Evolutionary conservation across 2,329 filamentous ascomycete genomes (phyloP).

Genomic region (Cadophora gregata): DNA sequence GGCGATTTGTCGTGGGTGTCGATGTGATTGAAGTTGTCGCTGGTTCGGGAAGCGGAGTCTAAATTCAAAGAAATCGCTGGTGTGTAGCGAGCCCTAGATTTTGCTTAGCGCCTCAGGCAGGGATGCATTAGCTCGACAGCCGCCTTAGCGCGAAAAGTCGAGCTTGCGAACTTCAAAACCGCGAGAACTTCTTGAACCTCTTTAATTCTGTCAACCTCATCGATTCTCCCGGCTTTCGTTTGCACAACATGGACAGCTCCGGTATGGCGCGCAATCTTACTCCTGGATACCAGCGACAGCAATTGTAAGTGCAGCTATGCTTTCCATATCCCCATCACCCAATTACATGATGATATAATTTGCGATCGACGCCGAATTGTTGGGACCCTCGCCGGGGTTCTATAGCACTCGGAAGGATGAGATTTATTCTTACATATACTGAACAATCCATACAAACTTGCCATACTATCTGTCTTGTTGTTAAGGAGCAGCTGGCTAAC

Average conservation of each 20-base stretch:
- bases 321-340: slow-evolving; percentile 17
- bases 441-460: slow-evolving; percentile 53
- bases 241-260: background rate
- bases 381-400: slow-evolving; percentile 91
- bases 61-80: slow-evolving; percentile 29
- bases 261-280: too few relatives aligned
- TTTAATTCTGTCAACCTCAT: background rate
- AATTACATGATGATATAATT: slow-evolving; percentile 91
- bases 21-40: slow-evolving; percentile 33
- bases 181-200: slow-evolving; percentile 21
- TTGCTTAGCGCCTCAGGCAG: slow-evolving; percentile 25
- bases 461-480: background rate
- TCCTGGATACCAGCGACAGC: background rate
- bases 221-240: background rate
- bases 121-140: slow-evolving; percentile 25
- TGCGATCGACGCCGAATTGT: slow-evolving; percentile 90
- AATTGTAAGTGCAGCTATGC: slow-evolving; percentile 20
- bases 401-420: slow-evolving; percentile 80
- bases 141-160: slow-evolving; percentile 6
- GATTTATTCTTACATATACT: slow-evolving; percentile 99
- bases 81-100: slow-evolving; percentile 35
- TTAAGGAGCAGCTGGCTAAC: slow-evolving; percentile 13
- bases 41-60: slow-evolving; percentile 21
- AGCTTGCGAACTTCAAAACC: slow-evolving; percentile 24
- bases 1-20: slow-evolving; percentile 42